Evolutionary conservation across 2,329 filamentous ascomycete genomes (phyloP).

Genomic region (Aureobasidium sp.): DNA sequence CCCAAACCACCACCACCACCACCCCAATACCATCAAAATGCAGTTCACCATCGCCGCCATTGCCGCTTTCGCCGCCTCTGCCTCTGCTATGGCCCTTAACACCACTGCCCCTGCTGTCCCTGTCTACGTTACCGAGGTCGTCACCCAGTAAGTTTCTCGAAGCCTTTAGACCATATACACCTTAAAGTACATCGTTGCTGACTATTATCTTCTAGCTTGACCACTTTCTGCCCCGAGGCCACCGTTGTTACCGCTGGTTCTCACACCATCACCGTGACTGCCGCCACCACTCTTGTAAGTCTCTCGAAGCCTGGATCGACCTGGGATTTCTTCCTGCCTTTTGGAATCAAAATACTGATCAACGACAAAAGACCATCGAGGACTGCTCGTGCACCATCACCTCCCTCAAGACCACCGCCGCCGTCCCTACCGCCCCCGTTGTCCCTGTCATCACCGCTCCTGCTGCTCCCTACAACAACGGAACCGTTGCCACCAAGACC

Average conservation of each 20-base stretch:
- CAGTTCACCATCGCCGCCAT: conserved; percentile 35
- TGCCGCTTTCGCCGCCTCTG: conserved; percentile 30
- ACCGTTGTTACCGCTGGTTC: conserved; percentile 21
- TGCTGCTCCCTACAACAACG: conserved; percentile 14
- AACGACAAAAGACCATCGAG: background rate
- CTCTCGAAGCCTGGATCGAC: background rate
- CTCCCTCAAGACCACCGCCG: conserved; percentile 38
- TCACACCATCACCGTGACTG: conserved; percentile 18
- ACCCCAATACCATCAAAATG: conserved; percentile 33
- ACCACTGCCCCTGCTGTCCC: conserved; percentile 14
- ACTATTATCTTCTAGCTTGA: background rate
- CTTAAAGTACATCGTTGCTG: background rate
- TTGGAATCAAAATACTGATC: too few species aligned
- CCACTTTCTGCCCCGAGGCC: conserved; percentile 20
- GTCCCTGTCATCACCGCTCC: conserved; percentile 14
- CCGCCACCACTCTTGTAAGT: conserved; percentile 20
- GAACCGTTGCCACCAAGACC: conserved; percentile 10
- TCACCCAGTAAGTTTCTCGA: conserved; percentile 17
- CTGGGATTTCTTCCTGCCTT: too few species aligned
- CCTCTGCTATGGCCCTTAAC: conserved; percentile 32
- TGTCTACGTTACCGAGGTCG: conserved; percentile 24
- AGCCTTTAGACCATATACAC: background rate
- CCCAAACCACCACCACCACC: background rate
- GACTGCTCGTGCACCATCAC: conserved; percentile 37
- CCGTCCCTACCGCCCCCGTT: conserved; percentile 20